Base-by-base conservation (phyloP, 108 stramenopile species). In the Skeletonema tropicum region DNA sequence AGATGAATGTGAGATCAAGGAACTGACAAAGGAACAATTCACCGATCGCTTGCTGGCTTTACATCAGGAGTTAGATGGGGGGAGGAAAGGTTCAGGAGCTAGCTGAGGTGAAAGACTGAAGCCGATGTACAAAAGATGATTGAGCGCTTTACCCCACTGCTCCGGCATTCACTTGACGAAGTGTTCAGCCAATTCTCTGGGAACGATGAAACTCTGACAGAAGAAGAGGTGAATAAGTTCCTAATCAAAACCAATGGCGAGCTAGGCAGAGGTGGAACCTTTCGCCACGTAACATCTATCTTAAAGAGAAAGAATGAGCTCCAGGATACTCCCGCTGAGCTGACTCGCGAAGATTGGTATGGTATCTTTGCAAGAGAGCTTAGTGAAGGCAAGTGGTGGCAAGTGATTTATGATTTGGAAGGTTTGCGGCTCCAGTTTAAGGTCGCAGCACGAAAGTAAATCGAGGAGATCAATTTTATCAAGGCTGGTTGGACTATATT, bases 161-260 rank as follows among this genome's bases (percentile, higher is more conserved):
- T 79, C 12, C 6, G 38, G 19, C 17, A 60, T 58, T 29, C 78
- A 60, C 52, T 79, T 21, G 73, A 79, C 26, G 73, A 68, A 25
- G 48, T 79, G 14, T 79, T 79, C 21, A 32, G 35, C 36, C 59
- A 29, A 32, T 75, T 68, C 31, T 69, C 67, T 48, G 35, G 38
- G 19, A 79, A 60, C 38, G 85, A 77, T 2, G 57, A 82, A 38
- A 74, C 82, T 48, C 79, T 92, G 92, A 74, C 75, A 42, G 17
- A 60, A 42, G 29, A 81, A 14, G 90, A 92, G 38, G 94, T 97
- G 0, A 91, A 95, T 69, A 68, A 55, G n/a, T 97, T 93, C 87
- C 78, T 97, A 15, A 68, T 90, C 46, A 70, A 72, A 15, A 94
- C 92, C 65, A 95, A 97, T 66, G 78, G 80, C 9, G 64, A 76